Conservation (phyloP, 768 basidiomycete species). For the Serendipita sp. region DNA sequence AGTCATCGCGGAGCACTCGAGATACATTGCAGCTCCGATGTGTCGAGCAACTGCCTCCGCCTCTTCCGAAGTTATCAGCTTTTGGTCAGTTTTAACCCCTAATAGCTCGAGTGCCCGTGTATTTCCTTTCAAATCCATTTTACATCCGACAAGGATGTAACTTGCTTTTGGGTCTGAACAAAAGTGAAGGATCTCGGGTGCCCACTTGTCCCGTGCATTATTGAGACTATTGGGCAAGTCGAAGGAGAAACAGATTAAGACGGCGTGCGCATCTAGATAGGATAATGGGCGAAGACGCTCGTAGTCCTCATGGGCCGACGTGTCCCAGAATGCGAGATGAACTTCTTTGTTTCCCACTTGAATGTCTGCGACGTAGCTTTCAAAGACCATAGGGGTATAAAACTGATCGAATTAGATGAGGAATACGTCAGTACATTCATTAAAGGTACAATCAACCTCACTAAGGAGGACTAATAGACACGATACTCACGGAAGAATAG, state of each 20-base stretch:
- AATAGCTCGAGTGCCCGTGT: constrained; percentile 11
- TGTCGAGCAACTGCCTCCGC: constrained; percentile 4
- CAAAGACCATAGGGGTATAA: constrained; percentile 5
- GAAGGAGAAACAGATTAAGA: constrained; percentile 10
- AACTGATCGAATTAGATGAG: too few relatives aligned
- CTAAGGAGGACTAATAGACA: too few relatives aligned
- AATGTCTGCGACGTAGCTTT: constrained; percentile 6
- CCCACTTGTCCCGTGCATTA: constrained; percentile 11
- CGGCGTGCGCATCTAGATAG: constrained; percentile 9
- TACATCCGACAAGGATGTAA: constrained; percentile 15
- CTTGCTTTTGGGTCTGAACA: constrained; percentile 11
- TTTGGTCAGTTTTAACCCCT: constrained; percentile 9
- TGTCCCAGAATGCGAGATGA: constrained; percentile 9
- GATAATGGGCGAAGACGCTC: constrained; percentile 8
- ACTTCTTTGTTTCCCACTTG: constrained; percentile 6
- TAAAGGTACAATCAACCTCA: too few relatives aligned
- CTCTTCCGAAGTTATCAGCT: constrained; percentile 11
- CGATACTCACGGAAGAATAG: too few relatives aligned
- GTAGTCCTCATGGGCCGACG: neutral
- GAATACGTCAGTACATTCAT: too few relatives aligned
- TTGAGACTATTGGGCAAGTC: constrained; percentile 9
- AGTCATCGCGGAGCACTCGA: constrained; percentile 13
- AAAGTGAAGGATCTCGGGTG: constrained; percentile 13
- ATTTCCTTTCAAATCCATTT: constrained; percentile 13
- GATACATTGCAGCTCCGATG: constrained; percentile 2